These are phyloP conservation scores for Closterium sp. DNA, from an alignment of 139 green algal genomes.

Conservation along the genomic window DNA sequence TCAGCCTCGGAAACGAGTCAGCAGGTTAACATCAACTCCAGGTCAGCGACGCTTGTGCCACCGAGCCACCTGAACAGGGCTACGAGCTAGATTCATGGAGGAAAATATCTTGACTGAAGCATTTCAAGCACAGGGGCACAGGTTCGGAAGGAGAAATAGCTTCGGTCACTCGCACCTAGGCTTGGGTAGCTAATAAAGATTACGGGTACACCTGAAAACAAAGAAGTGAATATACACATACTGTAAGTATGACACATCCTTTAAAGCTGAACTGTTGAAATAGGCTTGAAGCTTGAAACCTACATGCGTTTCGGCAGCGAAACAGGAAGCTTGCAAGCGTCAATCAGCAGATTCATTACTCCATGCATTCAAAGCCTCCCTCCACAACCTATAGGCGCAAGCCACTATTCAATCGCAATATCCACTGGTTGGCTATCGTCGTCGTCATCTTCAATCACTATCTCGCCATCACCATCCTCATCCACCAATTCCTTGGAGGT, in stretches of 20 bases:
- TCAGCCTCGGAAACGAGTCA: background rate
- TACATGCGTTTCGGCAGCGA: too few relatives aligned
- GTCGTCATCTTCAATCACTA: constrained; percentile 10
- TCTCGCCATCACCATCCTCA: background rate
- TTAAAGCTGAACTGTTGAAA: too few relatives aligned
- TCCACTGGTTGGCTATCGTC: constrained; percentile 31
- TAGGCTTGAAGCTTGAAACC: too few relatives aligned
- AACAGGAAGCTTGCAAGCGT: too few relatives aligned
- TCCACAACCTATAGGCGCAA: background rate
- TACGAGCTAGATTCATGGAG: background rate
- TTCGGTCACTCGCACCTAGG: too few relatives aligned
- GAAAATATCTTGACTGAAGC: background rate
- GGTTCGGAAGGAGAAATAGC: background rate
- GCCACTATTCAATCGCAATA: constrained; percentile 29
- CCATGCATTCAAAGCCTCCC: background rate
- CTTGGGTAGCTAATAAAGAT: too few relatives aligned
- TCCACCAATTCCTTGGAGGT: background rate
- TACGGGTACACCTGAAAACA: too few relatives aligned
- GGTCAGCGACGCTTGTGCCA: background rate
- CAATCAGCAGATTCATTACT: too few relatives aligned
- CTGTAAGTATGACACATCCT: too few relatives aligned
- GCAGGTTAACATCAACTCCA: background rate
- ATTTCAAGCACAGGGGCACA: background rate
- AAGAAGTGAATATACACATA: too few relatives aligned
- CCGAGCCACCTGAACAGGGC: background rate